These are phyloP conservation scores for Lachancea sp. DNA, from an alignment of 805 yeast species.

Conservation along the genomic window DNA sequence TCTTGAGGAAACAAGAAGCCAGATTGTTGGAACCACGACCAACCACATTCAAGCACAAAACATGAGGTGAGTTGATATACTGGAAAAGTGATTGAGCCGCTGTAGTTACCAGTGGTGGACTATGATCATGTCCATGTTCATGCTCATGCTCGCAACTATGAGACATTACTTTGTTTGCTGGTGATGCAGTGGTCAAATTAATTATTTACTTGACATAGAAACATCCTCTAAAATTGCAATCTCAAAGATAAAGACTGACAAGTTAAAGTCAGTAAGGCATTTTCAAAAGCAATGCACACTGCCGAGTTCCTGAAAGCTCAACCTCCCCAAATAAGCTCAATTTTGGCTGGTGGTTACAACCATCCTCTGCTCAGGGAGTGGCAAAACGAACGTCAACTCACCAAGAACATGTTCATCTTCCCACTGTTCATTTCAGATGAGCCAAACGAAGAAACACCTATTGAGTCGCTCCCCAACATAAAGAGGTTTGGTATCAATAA, in stretches of 20 bases:
- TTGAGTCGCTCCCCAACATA: conserved; percentile 81
- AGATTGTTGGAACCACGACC: conserved; percentile 40
- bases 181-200: no score
- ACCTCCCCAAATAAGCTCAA: conserved; percentile 60
- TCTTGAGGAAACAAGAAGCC: conserved; percentile 45
- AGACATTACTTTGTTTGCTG: conserved; percentile 22
- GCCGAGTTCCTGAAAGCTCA: conserved; percentile 62
- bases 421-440: conserved; percentile 82
- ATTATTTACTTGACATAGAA: no score
- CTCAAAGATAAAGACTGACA: not conserved
- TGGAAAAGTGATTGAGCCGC: conserved; percentile 59
- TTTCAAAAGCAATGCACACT: conserved; percentile 42
- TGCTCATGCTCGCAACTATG: conserved; percentile 30
- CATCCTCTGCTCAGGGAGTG: conserved; percentile 84
- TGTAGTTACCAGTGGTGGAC: conserved; percentile 62
- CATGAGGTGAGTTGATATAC: conserved; percentile 52
- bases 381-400: conserved; percentile 81
- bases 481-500: conserved; percentile 80
- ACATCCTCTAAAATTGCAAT: not conserved
- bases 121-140: conserved; percentile 32
- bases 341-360: conserved; percentile 90
- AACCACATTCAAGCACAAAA: conserved; percentile 58
- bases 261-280: not conserved
- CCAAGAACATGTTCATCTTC: conserved; percentile 85
- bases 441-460: conserved; percentile 69